A percentile compares a stretch with the other conserved stretches of the same genome.
Conservation (phyloP, 306 rosid species). For the Quercus berberidifolia region DNA sequence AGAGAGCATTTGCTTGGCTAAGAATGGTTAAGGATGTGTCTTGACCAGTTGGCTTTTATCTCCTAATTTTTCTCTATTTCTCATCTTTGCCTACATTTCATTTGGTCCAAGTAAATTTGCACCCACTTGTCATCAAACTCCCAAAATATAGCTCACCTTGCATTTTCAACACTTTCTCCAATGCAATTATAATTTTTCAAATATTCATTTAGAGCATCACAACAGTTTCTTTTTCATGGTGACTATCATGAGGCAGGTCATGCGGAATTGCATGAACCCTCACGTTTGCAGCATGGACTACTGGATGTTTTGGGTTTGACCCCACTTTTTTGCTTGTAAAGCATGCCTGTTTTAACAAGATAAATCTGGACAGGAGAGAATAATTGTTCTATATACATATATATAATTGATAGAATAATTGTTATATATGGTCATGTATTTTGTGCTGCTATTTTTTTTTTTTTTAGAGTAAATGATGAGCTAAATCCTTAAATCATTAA, state of each 20-base stretch:
- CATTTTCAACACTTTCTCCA: too few species aligned
- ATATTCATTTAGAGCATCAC: background rate
- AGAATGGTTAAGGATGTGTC: slow-evolving; percentile 40
- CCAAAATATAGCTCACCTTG: background rate
- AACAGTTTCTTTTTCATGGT: background rate
- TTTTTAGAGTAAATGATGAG: too few species aligned
- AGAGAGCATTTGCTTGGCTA: slow-evolving; percentile 38
- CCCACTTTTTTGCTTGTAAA: background rate
- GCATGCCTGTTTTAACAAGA: background rate
- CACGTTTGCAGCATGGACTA: background rate
- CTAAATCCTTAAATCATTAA: background rate
- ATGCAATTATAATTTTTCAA: background rate
- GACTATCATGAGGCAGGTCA: background rate
- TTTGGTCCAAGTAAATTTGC: slow-evolving; percentile 32
- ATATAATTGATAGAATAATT: background rate
- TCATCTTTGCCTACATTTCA: slow-evolving; percentile 15
- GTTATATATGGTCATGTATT: background rate
- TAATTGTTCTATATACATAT: background rate
- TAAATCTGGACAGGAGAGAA: background rate
- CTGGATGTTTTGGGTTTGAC: background rate
- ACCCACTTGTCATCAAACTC: background rate
- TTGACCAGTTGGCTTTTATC: slow-evolving; percentile 29
- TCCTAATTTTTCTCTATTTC: slow-evolving; percentile 31
- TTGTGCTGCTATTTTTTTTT: background rate
- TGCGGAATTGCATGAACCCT: background rate